Evolutionary conservation across 2,329 filamentous ascomycete species (phyloP), one percentile per base, ranked within the genome.

Genomic region (Tolypocladium inflatum): DNA sequence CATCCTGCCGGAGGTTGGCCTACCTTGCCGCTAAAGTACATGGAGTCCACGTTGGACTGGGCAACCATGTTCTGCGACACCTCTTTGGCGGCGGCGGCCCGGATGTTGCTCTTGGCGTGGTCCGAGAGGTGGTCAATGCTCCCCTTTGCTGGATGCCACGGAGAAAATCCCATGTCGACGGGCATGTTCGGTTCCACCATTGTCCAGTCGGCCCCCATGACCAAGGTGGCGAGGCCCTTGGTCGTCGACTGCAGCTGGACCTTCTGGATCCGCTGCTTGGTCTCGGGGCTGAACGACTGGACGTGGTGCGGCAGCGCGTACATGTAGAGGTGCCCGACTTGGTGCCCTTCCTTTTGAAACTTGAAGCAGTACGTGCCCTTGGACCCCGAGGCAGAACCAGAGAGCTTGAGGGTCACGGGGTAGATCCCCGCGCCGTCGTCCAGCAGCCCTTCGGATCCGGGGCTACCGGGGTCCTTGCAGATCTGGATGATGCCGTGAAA

Each of bases 21-120:
- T 60, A 81, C 88, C 78, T 93, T 97, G 64, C 94, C 94, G 64
- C 89, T 89, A 71, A 88, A 97, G 73, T 97, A 97, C 85, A 96
- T 92, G 42, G 91, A 96, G 68, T 93, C 83, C 41, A 90, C 76
- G 62, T 94, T 83, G 6, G 85, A 84, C 67, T 94, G 87, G 0
- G 76, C 75, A n/a, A 77, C 72, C 72, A 97, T 90, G 68, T 91
- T 81, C 71, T 94, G 87, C 1, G 83, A 80, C 1, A 96, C 76
- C 70, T 99, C 94, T 23, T 78, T 80, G n/a, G 80, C 77, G 1
- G 90, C 88, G 10, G 86, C 77, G 1, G 80, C 76, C 41, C 76
- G 74, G 58, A 95, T 87, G 2, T 77, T 74, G 2, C 78, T 69
- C 63, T 86, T 83, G 1, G 84, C 81, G n/a, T 76, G 73, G 2